phyloP scores from a whole-genome alignment of 2,329 filamentous ascomycete species.

The Ophiocordyceps camponoti-floridani region DNA sequence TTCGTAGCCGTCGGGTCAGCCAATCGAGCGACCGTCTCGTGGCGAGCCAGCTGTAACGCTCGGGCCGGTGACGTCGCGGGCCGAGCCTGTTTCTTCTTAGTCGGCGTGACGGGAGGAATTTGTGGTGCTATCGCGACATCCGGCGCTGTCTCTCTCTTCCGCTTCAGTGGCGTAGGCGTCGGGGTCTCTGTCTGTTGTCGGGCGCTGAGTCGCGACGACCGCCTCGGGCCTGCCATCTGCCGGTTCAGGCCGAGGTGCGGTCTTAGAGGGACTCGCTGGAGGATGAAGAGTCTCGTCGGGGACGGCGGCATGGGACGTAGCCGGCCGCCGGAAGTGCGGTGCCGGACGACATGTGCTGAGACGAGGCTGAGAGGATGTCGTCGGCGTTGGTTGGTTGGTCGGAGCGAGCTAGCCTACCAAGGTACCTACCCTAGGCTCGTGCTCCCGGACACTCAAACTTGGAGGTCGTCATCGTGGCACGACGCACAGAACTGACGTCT shows the following conservation, averaged over 20 bases:
- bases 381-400: no score
- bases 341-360: no score
- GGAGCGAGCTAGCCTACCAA: no score
- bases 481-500: no score
- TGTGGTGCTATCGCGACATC: conserved; percentile 6
- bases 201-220: conserved; percentile 23
- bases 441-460: no score
- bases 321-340: no score
- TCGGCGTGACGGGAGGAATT: background rate
- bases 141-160: conserved; percentile 17
- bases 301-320: background rate
- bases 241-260: background rate
- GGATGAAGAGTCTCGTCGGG: background rate
- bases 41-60: conserved; percentile 1
- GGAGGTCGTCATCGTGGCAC: no score
- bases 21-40: conserved; percentile 30
- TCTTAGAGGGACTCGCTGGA: background rate
- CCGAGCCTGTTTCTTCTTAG: background rate
- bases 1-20: conserved; percentile 49
- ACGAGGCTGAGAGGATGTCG: no score
- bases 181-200: conserved; percentile 5
- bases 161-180: conserved; percentile 6
- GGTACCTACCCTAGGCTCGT: no score
- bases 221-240: conserved; percentile 10
- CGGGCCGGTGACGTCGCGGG: conserved; percentile 16